phyloP scores from a whole-genome alignment of 2,329 filamentous ascomycete genomes.

The Pyricularia grisea region DNA sequence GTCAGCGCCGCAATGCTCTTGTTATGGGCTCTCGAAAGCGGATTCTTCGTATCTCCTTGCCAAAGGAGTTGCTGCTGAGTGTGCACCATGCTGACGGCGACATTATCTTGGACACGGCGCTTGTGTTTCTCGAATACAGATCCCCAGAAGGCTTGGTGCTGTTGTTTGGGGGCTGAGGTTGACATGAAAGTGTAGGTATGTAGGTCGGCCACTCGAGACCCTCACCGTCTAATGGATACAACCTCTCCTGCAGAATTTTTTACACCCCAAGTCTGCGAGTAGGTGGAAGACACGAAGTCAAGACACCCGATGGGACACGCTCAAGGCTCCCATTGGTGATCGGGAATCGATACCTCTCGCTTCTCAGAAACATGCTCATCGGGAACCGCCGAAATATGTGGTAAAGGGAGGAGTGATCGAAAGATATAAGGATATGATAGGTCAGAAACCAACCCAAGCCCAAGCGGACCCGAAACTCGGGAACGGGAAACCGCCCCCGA shows the following conservation, averaged over 20 bases:
- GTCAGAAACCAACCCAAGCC: background rate
- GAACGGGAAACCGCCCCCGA: background rate
- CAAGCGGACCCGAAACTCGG: background rate
- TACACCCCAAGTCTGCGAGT: background rate
- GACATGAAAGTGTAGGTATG: background rate
- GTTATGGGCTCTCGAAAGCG: background rate
- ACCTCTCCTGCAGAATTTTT: background rate
- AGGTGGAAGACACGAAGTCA: background rate
- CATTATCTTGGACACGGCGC: background rate
- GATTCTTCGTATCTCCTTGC: background rate
- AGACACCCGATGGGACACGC: background rate
- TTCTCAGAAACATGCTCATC: background rate
- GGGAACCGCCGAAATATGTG: background rate
- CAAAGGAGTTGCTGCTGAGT: background rate
- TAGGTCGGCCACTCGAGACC: background rate
- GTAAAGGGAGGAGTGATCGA: background rate
- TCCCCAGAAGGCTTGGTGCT: background rate
- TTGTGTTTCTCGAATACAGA: background rate
- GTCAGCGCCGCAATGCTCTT: background rate
- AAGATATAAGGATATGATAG: background rate
- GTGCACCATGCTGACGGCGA: background rate
- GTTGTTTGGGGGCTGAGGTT: background rate
- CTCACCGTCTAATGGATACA: background rate
- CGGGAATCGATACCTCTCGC: background rate
- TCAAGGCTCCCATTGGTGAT: background rate